These are phyloP conservation scores for Selaginella moellendorffii DNA, from an alignment of 75 land plant species.

Conservation along the genomic window DNA sequence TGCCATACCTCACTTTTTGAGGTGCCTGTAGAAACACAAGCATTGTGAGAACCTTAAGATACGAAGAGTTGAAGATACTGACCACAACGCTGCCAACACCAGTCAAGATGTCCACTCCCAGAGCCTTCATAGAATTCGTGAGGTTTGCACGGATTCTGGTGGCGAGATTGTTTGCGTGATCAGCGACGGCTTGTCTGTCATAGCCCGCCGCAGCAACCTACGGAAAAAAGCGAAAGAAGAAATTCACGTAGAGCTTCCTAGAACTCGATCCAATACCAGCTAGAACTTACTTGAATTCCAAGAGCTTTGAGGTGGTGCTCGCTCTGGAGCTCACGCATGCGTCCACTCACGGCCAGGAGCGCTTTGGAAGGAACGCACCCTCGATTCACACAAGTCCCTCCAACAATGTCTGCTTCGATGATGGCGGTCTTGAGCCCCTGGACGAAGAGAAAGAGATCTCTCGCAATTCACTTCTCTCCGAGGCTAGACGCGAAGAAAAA, in stretches of 20 bases:
- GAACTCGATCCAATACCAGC: too few relatives aligned
- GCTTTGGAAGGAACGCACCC: slow-evolving; percentile 99
- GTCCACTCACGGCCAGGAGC: slow-evolving; percentile 94
- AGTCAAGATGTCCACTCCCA: slow-evolving; percentile 91
- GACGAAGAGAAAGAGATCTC: neutral
- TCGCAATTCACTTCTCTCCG: too few relatives aligned
- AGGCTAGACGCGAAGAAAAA: neutral
- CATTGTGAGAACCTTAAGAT: neutral
- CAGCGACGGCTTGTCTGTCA: slow-evolving; percentile 84
- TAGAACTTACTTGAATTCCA: slow-evolving; percentile 85
- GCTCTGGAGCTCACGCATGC: slow-evolving; percentile 91
- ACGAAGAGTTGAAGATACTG: slow-evolving; percentile 8
- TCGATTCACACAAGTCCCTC: slow-evolving; percentile 98
- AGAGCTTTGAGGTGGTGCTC: slow-evolving; percentile 86
- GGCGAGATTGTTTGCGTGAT: slow-evolving; percentile 91
- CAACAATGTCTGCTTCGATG: slow-evolving; percentile 94
- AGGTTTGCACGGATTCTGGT: slow-evolving; percentile 67
- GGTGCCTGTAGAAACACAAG: slow-evolving; percentile 40
- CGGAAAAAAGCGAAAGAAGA: too few relatives aligned
- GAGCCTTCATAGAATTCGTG: slow-evolving; percentile 90
- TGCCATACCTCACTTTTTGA: slow-evolving; percentile 81
- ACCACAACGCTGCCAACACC: slow-evolving; percentile 89
- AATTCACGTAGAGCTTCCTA: too few relatives aligned
- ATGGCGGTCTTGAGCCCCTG: slow-evolving; percentile 98
- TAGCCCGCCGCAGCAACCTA: slow-evolving; percentile 61